Evolutionary conservation across 2,329 filamentous ascomycete species (phyloP), one percentile per base, ranked within the genome.

Genomic region (Chaetomiaceae sp.): DNA sequence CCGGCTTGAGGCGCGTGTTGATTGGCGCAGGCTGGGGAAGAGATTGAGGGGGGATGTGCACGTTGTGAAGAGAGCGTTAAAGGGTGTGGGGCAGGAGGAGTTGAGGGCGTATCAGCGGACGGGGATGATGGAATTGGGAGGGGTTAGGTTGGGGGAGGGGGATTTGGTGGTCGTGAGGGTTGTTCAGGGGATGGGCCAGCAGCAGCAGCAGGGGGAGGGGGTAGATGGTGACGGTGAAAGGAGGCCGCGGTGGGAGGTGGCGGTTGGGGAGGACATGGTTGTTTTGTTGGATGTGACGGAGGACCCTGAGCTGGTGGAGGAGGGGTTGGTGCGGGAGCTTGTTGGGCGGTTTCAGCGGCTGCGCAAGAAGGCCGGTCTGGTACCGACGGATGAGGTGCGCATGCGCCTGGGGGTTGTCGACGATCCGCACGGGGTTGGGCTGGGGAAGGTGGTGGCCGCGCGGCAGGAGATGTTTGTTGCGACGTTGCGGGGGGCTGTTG

Each of bases 21-120:
- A 99, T 69, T 96, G 92, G 86, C 89, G 92, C n/a, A 85, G 87
- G 2, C 77, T 99, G 14, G 92, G 92, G 58, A 96, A 96, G 79
- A 97, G 96, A 73, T 79, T 97, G 60, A 95, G 95, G 77, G 96
- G 96, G 71, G 90, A 96, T 63, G 87, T 89, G 83, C 59, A 89
- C 86, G 66, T 34, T 2, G 90, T 97, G 59, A 93, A 93, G 75
- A 95, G 91, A 72, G 90, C 87, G 2, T 73, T 99, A 42, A 90
- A 91, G 7, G 76, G 72, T 30, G 74, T 99, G 41, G 86, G 79
- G n/a, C 41, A 50, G 48, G 34, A 6, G 4, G 27, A 20, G 43
- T n/a, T 46, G 8, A 33, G 48, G 17, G 41, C 20, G 27, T 46
- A 51, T 12, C 48, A 51, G 37, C 37, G 20, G 3, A 34, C 20